Base-by-base conservation (phyloP, 2,329 filamentous ascomycete species). In the Hymenoscyphus occultus region DNA sequence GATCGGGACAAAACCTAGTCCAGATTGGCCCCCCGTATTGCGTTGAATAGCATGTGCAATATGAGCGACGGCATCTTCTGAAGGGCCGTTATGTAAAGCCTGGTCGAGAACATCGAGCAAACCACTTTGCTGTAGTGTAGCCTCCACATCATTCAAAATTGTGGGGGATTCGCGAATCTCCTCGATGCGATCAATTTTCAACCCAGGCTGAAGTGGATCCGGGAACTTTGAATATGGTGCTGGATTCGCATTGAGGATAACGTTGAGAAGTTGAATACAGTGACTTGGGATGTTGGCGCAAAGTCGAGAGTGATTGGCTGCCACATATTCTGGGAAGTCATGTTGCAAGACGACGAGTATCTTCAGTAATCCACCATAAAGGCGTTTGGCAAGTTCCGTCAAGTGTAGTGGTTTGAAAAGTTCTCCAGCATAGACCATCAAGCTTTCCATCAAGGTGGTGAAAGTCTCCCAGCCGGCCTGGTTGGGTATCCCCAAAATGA, bases 241-340 rank as follows among this genome's bases (percentile, higher is more conserved):
- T 31, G 90, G 91, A 68, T 88, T 91, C 7, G 93, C 92, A 68
- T 90, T 90, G 67, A 98, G 83, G 62, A 99, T 87, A 63, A 97
- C 83, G 74, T 98, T 97, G 70, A 93, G 87, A 61, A 97, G 82
- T 77, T 98, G 95, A 16, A 89, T 88, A 77, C 92, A 95, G 73
- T 95, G 90, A 60, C 88, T 86, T 1, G 93, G 91, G 65, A 98
- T 90, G 73, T 86, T 87, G 71, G 90, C 89, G 79, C 90, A 93
- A 61, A 99, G 86, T 70, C 87, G 86, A 70, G 91, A 87, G 74
- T 96, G 91, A 76, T 96, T 92, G 71, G 93, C 91, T 5, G 91
- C 90, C 54, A 99, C 80, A 77, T 97, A 99, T 64, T 97, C 93
- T 0, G 94, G 91, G 77, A 92, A 98, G 76, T 99, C 95, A 74